phyloP scores from a whole-genome alignment of 257 asterid genomes.

The Plectranthus barbatus region DNA sequence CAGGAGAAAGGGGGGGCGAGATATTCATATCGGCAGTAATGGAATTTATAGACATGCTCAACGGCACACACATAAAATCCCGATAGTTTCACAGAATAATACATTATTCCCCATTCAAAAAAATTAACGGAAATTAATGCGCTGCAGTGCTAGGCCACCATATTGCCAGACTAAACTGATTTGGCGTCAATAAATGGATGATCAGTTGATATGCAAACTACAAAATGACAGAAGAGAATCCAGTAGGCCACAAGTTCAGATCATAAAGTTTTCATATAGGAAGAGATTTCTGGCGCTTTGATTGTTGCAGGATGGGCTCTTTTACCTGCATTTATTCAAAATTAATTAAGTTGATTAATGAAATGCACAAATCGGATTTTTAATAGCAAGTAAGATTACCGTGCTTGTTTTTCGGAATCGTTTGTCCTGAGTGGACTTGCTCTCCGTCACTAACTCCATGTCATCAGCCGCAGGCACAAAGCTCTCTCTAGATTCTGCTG shows the following conservation, averaged over 20 bases:
- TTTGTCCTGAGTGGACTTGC: slow-evolving; percentile 61
- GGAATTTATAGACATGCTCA: too few species aligned
- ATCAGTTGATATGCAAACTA: background rate
- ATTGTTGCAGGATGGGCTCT: slow-evolving; percentile 69
- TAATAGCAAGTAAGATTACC: too few species aligned
- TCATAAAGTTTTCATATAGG: slow-evolving; percentile 25
- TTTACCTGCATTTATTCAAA: slow-evolving; percentile 41
- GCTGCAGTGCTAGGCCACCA: background rate
- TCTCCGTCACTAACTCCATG: slow-evolving; percentile 33
- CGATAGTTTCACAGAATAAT: background rate
- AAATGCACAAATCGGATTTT: background rate
- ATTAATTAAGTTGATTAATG: background rate
- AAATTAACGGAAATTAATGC: background rate
- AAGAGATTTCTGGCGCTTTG: slow-evolving; percentile 66
- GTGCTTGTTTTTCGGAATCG: slow-evolving; percentile 74
- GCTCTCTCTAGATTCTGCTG: slow-evolving; percentile 77
- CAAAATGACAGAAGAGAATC: background rate
- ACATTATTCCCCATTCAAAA: background rate
- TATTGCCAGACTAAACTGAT: background rate
- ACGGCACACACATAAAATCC: background rate
- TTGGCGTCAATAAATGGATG: background rate
- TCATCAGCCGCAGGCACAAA: slow-evolving; percentile 49
- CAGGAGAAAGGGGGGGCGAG: too few species aligned
- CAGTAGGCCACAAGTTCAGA: background rate
- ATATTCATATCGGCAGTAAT: too few species aligned